Base-by-base conservation (phyloP, 139 green algal species). In the Chlorella sp. region DNA sequence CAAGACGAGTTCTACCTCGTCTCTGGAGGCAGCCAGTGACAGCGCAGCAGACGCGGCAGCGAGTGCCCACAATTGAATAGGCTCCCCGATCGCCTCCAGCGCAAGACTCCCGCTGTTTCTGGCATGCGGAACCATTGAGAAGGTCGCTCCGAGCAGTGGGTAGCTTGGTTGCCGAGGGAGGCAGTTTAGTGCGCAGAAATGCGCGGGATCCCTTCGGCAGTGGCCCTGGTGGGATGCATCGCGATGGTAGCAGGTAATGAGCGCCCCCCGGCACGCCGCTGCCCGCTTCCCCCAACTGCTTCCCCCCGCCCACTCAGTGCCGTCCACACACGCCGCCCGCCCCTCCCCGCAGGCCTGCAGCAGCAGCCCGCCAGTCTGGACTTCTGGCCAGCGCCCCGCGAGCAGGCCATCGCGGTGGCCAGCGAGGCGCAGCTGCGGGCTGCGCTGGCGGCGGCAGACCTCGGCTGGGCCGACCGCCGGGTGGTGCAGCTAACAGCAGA, bases 371-470 rank as follows among this genome's bases (percentile, higher is more conserved):
- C 34, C 11, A n/a, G 42, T 15, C 15, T 66, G 68, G 68, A 69
- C 0, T 81, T 88, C n/a, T 28, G 28, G 4, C 37, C n/a, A 28
- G 68, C 30, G 30, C 30, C 68, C 2, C 39, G 19, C 14, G 48
- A 71, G 32, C 61, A 71, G 5, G 40, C 68, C 15, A 80, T 91
- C 32, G 42, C 28, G 0, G 89, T 87, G 48, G 53, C 40, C 60
- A 71, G 15, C 22, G 89, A 92, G 83, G 60, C 57, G 68, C n/a
- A 86, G 82, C 89, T 92, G 42, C 89, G 36, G 71, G 53, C 53
- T 37, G 89, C 84, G 48, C 69, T 92, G 34, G 86, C 80, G 48
- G 61, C 26, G 11, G 69, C 39, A 15, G 53, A 28, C 21, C 69
- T 86, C 30, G 84, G 89, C 36, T 92, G 85, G 85, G 32, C 37